Evolutionary conservation across 495 filamentous ascomycete species (phyloP).

Genomic region (Xylaria cubensis): DNA sequence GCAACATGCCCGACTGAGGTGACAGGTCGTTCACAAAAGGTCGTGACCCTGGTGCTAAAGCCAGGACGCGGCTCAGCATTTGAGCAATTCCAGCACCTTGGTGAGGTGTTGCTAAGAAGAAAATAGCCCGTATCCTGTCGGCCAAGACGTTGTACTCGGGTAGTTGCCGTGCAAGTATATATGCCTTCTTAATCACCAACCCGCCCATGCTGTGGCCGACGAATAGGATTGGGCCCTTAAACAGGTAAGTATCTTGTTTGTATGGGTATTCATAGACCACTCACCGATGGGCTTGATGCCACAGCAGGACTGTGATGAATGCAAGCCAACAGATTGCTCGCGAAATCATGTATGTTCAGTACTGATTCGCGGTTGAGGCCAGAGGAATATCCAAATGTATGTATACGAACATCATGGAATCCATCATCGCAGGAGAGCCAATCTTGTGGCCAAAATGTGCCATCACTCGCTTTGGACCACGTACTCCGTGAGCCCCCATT

Average conservation of each 20-base stretch:
- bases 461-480: constrained; percentile 35
- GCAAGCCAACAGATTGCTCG: constrained; percentile 25
- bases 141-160: constrained; percentile 37
- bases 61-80: constrained; percentile 39
- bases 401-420: constrained; percentile 38
- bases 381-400: constrained; percentile 41
- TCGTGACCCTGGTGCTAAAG: background rate
- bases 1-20: constrained; percentile 18
- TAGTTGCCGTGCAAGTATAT: constrained; percentile 40
- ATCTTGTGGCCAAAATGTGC: constrained; percentile 40
- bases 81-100: constrained; percentile 55
- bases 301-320: constrained; percentile 9
- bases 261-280: constrained; percentile 47
- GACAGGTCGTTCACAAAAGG: constrained; percentile 13
- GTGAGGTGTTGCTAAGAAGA: constrained; percentile 62
- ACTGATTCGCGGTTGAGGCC: constrained; percentile 34
- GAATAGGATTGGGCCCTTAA: constrained; percentile 49
- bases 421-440: constrained; percentile 41
- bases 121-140: constrained; percentile 48
- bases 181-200: constrained; percentile 57
- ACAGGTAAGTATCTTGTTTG: constrained; percentile 35
- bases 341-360: constrained; percentile 55
- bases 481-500: constrained; percentile 44
- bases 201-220: constrained; percentile 64
- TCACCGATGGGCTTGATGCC: constrained; percentile 13